phyloP scores from a whole-genome alignment of 345 rosid genomes.

The Camelina sativa region DNA sequence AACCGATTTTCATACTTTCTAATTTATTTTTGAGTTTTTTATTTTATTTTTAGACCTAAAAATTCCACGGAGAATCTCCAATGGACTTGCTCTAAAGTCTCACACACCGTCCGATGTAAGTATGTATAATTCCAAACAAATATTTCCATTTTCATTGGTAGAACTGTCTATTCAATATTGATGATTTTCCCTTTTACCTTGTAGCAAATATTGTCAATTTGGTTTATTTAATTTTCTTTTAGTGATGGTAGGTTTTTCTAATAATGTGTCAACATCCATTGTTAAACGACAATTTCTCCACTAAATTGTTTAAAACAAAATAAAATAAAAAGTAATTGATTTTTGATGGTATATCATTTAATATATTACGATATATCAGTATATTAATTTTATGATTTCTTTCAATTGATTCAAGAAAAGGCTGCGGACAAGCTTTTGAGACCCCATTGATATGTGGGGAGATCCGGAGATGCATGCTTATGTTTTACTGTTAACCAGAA shows the following conservation, averaged over 20 bases:
- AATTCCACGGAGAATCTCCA: too few relatives aligned
- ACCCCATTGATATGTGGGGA: neutral
- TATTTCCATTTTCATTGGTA: neutral
- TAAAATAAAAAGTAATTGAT: neutral
- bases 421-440: conserved; percentile 3
- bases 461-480: neutral
- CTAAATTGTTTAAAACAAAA: neutral
- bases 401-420: neutral
- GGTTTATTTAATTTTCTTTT: neutral
- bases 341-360: neutral
- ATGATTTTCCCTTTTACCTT: neutral
- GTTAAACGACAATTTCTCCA: neutral
- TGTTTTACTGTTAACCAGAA: neutral
- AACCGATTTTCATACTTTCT: too few relatives aligned
- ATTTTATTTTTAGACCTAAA: too few relatives aligned
- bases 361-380: neutral
- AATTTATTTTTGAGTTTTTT: too few relatives aligned
- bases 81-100: neutral
- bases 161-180: neutral
- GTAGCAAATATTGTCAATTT: neutral
- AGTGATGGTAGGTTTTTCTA: neutral
- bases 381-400: neutral
- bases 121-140: neutral
- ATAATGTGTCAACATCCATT: neutral
- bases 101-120: neutral